A percentile compares a stretch with the other conserved stretches of the same genome.
Evolutionary conservation across 106 monocot genomes (phyloP).

Genomic region (Dendrobium nobile): DNA sequence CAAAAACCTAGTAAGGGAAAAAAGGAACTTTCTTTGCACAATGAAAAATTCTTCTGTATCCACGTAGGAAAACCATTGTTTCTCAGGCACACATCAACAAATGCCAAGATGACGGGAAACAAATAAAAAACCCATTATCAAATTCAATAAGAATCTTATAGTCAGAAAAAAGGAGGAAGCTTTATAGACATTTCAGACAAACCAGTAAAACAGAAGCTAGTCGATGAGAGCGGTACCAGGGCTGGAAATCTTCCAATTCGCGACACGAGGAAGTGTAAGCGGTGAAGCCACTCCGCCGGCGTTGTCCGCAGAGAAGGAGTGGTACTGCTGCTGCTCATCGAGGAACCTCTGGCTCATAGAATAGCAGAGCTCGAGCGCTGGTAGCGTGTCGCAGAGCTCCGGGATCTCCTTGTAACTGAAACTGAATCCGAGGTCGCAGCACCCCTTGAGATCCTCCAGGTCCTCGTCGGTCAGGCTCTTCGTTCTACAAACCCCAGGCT

Average conservation of each 20-base stretch:
- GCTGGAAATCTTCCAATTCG: conserved; percentile 44
- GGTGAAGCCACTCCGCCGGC: neutral
- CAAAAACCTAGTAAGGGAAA: too few species aligned
- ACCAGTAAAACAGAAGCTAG: neutral
- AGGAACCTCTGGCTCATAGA: conserved; percentile 41
- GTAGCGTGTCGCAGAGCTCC: conserved; percentile 44
- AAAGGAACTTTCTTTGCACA: too few species aligned
- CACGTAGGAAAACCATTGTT: too few species aligned
- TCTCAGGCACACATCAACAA: too few species aligned
- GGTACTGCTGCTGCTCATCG: conserved; percentile 22
- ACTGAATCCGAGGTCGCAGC: conserved; percentile 46
- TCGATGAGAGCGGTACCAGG: conserved; percentile 21
- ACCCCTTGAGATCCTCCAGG: conserved; percentile 47
- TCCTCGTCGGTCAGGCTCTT: conserved; percentile 52
- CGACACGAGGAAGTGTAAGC: conserved; percentile 5
- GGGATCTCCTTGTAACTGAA: conserved; percentile 59
- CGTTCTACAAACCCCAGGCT: conserved; percentile 20
- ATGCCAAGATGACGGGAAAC: too few species aligned
- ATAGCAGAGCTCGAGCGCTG: conserved; percentile 53
- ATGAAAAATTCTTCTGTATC: too few species aligned
- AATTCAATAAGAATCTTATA: too few species aligned
- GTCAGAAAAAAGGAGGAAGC: neutral
- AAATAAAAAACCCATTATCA: too few species aligned
- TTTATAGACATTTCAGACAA: neutral
- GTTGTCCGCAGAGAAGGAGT: neutral